Percentiles rank a stretch among this genome's conserved stretches.
These are phyloP conservation scores for Solanum piurae DNA, from an alignment of 257 asterid genomes.

Conservation along the genomic window DNA sequence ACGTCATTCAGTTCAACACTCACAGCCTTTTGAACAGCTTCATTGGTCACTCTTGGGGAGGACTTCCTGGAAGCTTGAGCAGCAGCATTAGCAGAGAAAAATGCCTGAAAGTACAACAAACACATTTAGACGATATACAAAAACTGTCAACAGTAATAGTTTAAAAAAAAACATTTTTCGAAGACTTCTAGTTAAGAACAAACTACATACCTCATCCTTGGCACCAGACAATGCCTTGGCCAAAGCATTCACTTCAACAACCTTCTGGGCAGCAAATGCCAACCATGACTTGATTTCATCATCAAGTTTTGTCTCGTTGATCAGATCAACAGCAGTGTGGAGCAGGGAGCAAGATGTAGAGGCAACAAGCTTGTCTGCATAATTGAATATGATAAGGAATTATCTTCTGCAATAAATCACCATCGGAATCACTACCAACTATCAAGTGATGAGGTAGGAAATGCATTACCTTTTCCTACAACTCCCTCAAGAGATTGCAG, in stretches of 20 bases:
- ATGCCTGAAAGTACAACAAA: constrained; percentile 35
- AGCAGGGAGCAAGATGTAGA: constrained; percentile 87
- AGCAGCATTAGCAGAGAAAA: constrained; percentile 71
- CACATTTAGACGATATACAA: not conserved
- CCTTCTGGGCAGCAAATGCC: constrained; percentile 95
- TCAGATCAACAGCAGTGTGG: constrained; percentile 93
- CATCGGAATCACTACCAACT: not conserved
- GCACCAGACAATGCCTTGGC: constrained; percentile 84
- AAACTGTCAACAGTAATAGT: not conserved
- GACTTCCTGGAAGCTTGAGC: constrained; percentile 96
- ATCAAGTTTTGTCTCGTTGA: constrained; percentile 83
- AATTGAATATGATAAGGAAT: not conserved
- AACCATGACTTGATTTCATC: constrained; percentile 89
- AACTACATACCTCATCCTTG: constrained; percentile 60
- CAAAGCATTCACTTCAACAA: constrained; percentile 86
- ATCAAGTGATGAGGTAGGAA: not conserved
- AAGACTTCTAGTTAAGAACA: not conserved
- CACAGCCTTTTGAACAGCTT: constrained; percentile 97
- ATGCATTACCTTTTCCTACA: constrained; percentile 73
- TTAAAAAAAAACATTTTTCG: not conserved
- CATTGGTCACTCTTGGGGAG: constrained; percentile 86
- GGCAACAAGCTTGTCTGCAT: constrained; percentile 83
- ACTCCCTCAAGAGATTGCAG: constrained; percentile 63
- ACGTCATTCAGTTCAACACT: constrained; percentile 19
- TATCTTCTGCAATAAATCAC: not conserved